Base-by-base conservation (phyloP, 352 stramenopile genomes). In the Globisporangium echinulatum region DNA sequence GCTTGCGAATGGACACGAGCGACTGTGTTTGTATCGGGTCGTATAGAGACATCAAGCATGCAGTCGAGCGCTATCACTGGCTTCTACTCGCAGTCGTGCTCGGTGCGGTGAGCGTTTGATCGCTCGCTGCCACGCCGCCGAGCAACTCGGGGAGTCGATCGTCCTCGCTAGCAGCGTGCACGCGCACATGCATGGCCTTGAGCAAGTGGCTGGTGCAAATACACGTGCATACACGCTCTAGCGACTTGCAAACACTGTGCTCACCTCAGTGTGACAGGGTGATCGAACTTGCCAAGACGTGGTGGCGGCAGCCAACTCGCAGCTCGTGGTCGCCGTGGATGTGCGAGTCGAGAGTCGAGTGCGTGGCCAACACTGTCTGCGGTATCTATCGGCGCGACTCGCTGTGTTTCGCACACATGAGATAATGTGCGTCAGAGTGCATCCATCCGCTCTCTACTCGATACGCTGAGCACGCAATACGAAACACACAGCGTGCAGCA, bases 261-360 rank as follows among this genome's bases (percentile, higher is more conserved):
- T 15, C 14, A 66, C 60, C 60, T 48, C 9, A 66, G 17, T 4
- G 47, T 46, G 0, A 52, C 7, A 19, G 60, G 47, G 3, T 33
- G 60, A 49, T 66, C 60, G 25, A 53, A 66, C 42, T 61, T 66
- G 53, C 60, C 60, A 2, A 66, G 46, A 3, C 36, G 37, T n/a
- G 43, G 53, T 2, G 60, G 60, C 47, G 47, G 7, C 53, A 48
- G 47, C 11, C 43, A 54, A n/a, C 7, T 14, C 1, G 50, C 4
- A 4, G 51, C 14, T n/a, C 10, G 33, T 9, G 47, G 8, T 13
- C 14, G 5, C 4, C 17, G 42, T 19, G 10, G 43, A 47, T 5
- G 8, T 5, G 8, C 47, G 13, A 61, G 17, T 17, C 37, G 25
- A 25, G 25, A 25, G 25, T 61, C 17, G 47, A 43, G 4, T 17